Evolutionary conservation across 192 early-diverging fungal genomes (phyloP).

Genomic region (Ambispora gerdemannii): DNA sequence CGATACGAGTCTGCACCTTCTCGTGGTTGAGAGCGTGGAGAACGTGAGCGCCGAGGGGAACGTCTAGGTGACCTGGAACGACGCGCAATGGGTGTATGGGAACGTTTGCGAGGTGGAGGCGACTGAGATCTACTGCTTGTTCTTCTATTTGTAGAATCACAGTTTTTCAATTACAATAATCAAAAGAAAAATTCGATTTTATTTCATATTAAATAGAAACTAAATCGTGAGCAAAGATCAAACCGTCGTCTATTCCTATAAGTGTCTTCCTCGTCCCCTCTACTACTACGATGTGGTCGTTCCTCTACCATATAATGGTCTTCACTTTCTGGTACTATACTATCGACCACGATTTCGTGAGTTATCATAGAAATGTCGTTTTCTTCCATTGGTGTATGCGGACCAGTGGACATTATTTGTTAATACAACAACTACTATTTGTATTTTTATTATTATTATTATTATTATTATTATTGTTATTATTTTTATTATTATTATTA

Average conservation of each 20-base stretch:
- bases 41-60: conserved; percentile 13
- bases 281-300: conserved; percentile 6
- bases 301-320: conserved; percentile 9
- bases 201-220: not conserved
- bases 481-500: too few species aligned
- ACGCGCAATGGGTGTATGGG: conserved; percentile 8
- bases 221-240: not conserved
- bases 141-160: conserved; percentile 1
- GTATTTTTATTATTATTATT: too few species aligned
- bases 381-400: conserved; percentile 25
- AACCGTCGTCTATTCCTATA: conserved; percentile 21
- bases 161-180: not conserved
- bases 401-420: conserved; percentile 27
- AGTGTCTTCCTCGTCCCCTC: conserved; percentile 12
- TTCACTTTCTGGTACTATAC: not conserved
- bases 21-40: conserved; percentile 4
- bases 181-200: not conserved
- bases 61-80: conserved; percentile 24
- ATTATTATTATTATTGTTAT: too few species aligned
- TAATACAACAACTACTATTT: too few species aligned
- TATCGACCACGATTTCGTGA: not conserved
- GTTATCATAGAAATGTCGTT: conserved; percentile 3
- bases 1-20: conserved; percentile 12
- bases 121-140: conserved; percentile 19
- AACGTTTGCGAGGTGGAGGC: conserved; percentile 10